Base-by-base conservation (phyloP, 31 red algal species). In the Asparagopsis taxiformis region DNA sequence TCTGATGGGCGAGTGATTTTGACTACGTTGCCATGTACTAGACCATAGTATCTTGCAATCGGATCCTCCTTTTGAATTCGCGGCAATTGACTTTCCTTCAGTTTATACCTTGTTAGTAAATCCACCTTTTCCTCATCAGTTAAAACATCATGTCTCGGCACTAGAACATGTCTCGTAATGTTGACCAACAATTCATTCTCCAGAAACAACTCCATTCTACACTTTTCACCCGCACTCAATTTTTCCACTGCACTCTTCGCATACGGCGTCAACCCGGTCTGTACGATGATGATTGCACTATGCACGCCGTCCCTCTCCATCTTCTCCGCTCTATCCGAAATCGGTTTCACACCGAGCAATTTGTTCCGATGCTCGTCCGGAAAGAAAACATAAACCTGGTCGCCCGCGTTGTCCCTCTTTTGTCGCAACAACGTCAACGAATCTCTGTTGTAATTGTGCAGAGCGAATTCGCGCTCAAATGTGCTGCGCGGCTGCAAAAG, bases 301-400 rank as follows among this genome's bases (percentile, higher is more conserved):
- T 79, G 77, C 6, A 99, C 85, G 53, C 59, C 59, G 53, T 91
- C 88, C 13, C 32, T 73, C 59, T 90, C 92, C 86, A 95, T 70
- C 8, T 80, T 64, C 25, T 84, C 57, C 3, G 72, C 77, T 51
- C 39, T 76, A 5, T 79, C 92, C 31, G 67, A 70, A 1, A 93
- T 68, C 2, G 92, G 80, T 53, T 93, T 90, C 51, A 93, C 82
- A 30, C 90, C 82, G 3, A 93, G 69, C 3, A 65, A 48, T 43
- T 77, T 77, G 51, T 64, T 73, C 33, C 74, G 56, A 21, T 78
- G 44, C 46, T 94, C 96, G 9, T 85, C 76, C 20, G 91, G 91
- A 61, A 99, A 99, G 63, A 99, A 99, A 5, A 99, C 87, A 60
- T 92, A 94, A 3, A 99, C 88, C 53, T 99, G 91, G 69, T 94